Evolutionary conservation across 2,329 filamentous ascomycete genomes (phyloP), one percentile per base, ranked within the genome.

Genomic region (Sporothrix phasma): DNA sequence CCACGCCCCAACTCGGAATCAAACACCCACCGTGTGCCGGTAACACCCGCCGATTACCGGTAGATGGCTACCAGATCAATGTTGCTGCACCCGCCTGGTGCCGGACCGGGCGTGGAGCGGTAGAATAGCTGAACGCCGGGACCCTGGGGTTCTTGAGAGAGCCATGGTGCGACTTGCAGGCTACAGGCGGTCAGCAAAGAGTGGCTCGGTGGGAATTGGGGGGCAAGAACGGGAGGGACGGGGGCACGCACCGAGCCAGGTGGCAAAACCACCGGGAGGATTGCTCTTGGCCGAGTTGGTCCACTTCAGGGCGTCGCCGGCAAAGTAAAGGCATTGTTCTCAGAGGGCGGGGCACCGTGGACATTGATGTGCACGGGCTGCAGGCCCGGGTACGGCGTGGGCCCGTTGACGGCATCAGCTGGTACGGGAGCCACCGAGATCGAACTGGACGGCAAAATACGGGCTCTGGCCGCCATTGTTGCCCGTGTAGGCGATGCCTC

Each of bases 81-180:
- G n/a, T 64, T 60, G 1, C 31, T 61, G 61, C 66, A 67, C 0
- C 46, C 49, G 1, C 10, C 10, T 11, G 63, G 62, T 1, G 45
- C 13, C n/a, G 17, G 13, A 3, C 26, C 61, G 13, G 19, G 24
- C 13, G 41, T 47, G 29, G 37, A 4, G 24, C 62, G 51, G 60
- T 63, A 67, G 62, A 67, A 67, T 22, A 67, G 60, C 59, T 67
- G 66, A 31, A 56, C 34, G 7, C 51, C 15, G 45, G 22, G 13
- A 47, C 39, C 2, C 5, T 13, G 3, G 10, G 39, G 39, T 60
- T 15, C 13, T 46, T 26, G 24, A 43, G 39, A 4, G 56, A 31
- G 41, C 26, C 41, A 22, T 60, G 56, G 3, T 60, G 24, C 11
- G 56, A 60, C 10, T 19, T 31, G 26, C 56, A 60, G 39, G 56